These are phyloP conservation scores for Kodamaea arcana DNA, from an alignment of 1,139 yeast species.

Conservation along the genomic window DNA sequence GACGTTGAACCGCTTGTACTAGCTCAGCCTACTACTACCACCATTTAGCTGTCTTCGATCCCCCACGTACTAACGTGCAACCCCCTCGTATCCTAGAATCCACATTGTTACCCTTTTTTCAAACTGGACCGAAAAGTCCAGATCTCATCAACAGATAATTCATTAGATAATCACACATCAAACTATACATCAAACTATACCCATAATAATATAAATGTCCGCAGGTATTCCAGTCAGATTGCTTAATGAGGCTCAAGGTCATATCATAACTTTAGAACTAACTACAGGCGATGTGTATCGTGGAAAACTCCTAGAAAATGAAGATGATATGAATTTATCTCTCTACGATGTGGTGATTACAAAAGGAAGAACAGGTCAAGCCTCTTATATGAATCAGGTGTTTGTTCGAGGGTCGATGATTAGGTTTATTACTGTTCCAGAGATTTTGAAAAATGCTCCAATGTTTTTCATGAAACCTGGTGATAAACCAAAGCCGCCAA, in stretches of 20 bases:
- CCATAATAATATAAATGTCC: constrained; percentile 34
- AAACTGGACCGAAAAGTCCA: no score
- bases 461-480: constrained; percentile 66
- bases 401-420: constrained; percentile 91
- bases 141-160: no score
- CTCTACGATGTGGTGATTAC: constrained; percentile 80
- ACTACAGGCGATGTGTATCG: constrained; percentile 83
- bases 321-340: constrained; percentile 93
- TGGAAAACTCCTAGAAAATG: constrained; percentile 80
- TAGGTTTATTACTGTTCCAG: constrained; percentile 82
- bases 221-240: constrained; percentile 84
- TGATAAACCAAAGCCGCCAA: constrained; percentile 66
- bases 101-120: no score
- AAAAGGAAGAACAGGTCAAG: constrained; percentile 59
- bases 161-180: no score
- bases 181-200: no score
- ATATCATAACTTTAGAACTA: constrained; percentile 76
- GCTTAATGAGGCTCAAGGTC: constrained; percentile 87
- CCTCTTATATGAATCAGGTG: constrained; percentile 76
- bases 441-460: constrained; percentile 82
- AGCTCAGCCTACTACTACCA: no score
- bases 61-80: no score
- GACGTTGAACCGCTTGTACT: no score
- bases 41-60: no score
- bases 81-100: no score